Base-by-base conservation (phyloP, 140 eudicot genomes). In the Flaveria floridana region DNA sequence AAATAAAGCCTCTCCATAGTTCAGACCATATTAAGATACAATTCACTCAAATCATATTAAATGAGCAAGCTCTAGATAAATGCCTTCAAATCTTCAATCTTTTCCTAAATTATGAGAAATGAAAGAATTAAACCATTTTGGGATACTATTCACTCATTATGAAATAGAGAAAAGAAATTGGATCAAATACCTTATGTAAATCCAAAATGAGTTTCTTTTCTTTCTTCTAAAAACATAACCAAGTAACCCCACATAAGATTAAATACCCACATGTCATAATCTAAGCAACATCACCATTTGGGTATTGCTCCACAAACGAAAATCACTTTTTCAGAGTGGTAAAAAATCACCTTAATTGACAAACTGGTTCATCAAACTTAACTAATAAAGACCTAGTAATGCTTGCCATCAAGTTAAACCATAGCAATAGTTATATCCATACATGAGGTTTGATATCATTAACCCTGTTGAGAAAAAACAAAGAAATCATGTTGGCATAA, bases 291-390 rank as follows among this genome's bases (percentile, higher is more conserved):
- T 25, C 62, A 42, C 39, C 23, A 56, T 67, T 15, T 47, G 44
- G 55, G n/a, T 41, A 56, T 10, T 61, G 7, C 76, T 77, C 50
- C 51, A 77, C 39, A 70, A 59, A 48, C 65, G 19, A 47, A 37
- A 55, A 37, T 21, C 28, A 67, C 56, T 50, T 55, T 47, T 44
- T 42, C 7, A 19, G 46, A 57, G 63, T 77, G 44, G 11, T 34
- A 61, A 61, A 56, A 12, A 71, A 71, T 19, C 42, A 64, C 73
- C 66, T 28, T 34, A 71, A 37, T 28, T 70, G 64, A 69, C 28
- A 11, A n/a, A 23, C 18, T 19, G 18, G 44, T 46, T 61, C 76
- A 19, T 44, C 46, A 18, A 64, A 48, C 62, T 74, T 75, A 58
- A 18, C 65, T 21, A 19, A 69, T 62, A 30, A 44, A 28, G 56